These are phyloP conservation scores for Cyphellophora attinorum DNA, from an alignment of 2,329 filamentous ascomycete genomes.

Conservation along the genomic window DNA sequence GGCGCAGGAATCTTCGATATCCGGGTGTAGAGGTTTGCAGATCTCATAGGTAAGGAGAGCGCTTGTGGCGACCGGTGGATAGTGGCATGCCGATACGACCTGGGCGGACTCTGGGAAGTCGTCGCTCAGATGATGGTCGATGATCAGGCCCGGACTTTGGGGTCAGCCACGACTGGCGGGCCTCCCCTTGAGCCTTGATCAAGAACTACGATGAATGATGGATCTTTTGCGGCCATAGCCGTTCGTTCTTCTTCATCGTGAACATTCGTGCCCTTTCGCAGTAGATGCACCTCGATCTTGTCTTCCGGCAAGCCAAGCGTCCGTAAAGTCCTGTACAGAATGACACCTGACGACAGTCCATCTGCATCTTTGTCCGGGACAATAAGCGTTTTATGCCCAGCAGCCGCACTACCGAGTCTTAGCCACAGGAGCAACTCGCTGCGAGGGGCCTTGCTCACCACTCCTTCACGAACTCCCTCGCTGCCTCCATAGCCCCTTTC, in stretches of 20 bases:
- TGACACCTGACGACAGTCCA: conserved; percentile 55
- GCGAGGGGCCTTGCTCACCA: conserved; percentile 35
- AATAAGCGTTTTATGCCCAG: conserved; percentile 46
- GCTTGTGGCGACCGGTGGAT: conserved; percentile 56
- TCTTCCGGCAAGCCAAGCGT: conserved; percentile 46
- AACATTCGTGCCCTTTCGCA: conserved; percentile 50
- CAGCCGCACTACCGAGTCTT: conserved; percentile 36
- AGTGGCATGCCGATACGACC: conserved; percentile 54
- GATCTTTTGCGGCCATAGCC: conserved; percentile 40
- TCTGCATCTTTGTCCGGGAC: conserved; percentile 63
- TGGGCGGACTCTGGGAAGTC: conserved; percentile 48
- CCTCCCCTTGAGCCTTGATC: conserved; percentile 54
- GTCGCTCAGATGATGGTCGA: conserved; percentile 56
- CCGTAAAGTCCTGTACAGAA: conserved; percentile 50
- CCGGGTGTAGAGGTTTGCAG: conserved; percentile 46
- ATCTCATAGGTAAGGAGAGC: conserved; percentile 56
- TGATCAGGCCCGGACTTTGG: conserved; percentile 44
- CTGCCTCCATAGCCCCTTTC: conserved; percentile 42
- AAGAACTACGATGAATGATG: conserved; percentile 53
- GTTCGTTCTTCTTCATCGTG: conserved; percentile 45
- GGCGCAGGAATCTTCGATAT: conserved; percentile 40
- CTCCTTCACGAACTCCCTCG: conserved; percentile 47
- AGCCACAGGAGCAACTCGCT: conserved; percentile 1
- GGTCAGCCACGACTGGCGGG: conserved; percentile 40
- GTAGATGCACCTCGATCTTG: conserved; percentile 49